Base-by-base conservation (phyloP, 768 basidiomycete species). In the Paxillus rubicundulus region DNA sequence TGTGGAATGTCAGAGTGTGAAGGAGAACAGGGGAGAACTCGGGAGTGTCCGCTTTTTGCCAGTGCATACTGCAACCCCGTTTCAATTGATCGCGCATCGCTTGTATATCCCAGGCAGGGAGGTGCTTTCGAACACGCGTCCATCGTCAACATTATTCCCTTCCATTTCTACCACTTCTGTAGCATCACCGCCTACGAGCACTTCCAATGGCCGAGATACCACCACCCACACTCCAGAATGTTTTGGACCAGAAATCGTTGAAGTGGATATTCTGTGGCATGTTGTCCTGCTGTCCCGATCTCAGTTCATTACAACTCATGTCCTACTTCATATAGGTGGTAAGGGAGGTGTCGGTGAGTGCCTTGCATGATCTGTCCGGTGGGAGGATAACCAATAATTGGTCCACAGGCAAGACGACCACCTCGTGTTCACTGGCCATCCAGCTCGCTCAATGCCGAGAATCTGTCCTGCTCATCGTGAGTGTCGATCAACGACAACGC, bases 191-290 rank as follows among this genome's bases (percentile, higher is more conserved):
- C 49, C 49, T 40, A 59, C 58, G 51, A 56, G 43, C 28, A 36
- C 38, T 38, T 36, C 55, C 42, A 57, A 85, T 86, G 84, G 65
- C 79, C 34, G 77, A 84, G 50, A 75, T 79, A 2, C 81, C 96
- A 38, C 79, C 82, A 14, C 85, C 96, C 17, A 94, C 92, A 16
- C 83, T 99, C 8, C 92, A 97, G 76, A 98, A 97, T 67, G 77
- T 99, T 45, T 74, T 99, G 28, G 95, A 98, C 70, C 96, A 99
- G 73, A 86, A 81, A 59, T 85, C 86, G 20, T 73, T 98, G 55
- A 97, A 98, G 70, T 99, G 96, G 96, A 98, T 99, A 66, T 99
- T 99, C 68, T 98, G 97, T 66, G 96, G 96, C 83, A 71, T 54
- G 89, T 81, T 28, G 53, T 52, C 45, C 32, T 45, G 21, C 37